A percentile compares a stretch with the other conserved stretches of the same genome.
phyloP scores from a whole-genome alignment of 352 stramenopile species.

The Elongisporangium undulatum region DNA sequence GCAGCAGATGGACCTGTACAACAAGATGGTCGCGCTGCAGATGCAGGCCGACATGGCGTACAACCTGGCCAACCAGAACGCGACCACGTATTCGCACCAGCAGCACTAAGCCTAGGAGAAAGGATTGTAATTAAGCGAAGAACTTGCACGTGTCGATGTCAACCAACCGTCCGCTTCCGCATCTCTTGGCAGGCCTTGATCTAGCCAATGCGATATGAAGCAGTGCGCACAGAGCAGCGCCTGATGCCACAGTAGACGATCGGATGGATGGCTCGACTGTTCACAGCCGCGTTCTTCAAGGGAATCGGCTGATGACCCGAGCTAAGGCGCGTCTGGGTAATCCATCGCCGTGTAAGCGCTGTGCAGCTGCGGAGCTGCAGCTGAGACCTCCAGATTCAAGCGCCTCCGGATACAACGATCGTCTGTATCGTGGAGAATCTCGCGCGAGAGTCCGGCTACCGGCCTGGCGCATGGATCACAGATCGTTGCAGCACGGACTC shows the following conservation, averaged over 20 bases:
- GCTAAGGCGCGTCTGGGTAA: neutral
- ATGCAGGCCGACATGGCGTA: constrained; percentile 62
- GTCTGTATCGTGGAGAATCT: no score
- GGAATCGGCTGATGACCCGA: neutral
- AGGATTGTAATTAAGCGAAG: neutral
- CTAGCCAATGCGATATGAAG: no score
- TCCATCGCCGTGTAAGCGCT: neutral
- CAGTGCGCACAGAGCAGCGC: no score
- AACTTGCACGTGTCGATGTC: neutral
- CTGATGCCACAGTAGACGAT: no score
- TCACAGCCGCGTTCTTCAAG: no score
- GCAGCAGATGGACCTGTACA: constrained; percentile 53
- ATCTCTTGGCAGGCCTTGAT: no score
- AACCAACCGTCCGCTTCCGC: no score
- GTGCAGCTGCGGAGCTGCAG: no score
- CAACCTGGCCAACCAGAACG: constrained; percentile 72
- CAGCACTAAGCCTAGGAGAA: constrained; percentile 5
- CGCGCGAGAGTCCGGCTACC: no score
- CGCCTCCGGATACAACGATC: no score
- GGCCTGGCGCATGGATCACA: neutral
- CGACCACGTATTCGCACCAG: constrained; percentile 40
- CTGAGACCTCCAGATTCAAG: neutral
- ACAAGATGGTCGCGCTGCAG: constrained; percentile 75
- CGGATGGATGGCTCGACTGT: no score
- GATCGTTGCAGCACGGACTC: neutral